phyloP scores from a whole-genome alignment of 768 basidiomycete species.

The Sporobolomyces phaffii region DNA sequence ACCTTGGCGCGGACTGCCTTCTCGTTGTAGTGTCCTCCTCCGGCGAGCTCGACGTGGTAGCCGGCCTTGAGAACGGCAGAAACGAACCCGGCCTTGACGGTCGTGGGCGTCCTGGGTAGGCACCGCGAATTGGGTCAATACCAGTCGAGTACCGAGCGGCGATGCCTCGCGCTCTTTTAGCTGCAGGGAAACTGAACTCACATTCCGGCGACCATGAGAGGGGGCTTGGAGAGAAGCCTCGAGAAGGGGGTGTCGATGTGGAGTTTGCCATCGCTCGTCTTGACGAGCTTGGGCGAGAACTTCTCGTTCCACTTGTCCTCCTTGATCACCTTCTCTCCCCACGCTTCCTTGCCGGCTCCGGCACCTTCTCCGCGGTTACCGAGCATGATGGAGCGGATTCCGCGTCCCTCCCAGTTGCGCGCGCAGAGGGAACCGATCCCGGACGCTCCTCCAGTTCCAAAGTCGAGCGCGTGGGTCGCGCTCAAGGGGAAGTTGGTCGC shows the following conservation, averaged over 20 bases:
- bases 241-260: slow-evolving; percentile 96
- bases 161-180: too few relatives aligned
- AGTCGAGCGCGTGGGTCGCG: slow-evolving; percentile 91
- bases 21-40: slow-evolving; percentile 93
- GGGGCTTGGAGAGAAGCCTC: slow-evolving; percentile 88
- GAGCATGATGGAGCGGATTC: slow-evolving; percentile 78
- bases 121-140: too few relatives aligned
- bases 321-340: slow-evolving; percentile 58
- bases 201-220: slow-evolving; percentile 99
- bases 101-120: slow-evolving; percentile 64
- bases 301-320: slow-evolving; percentile 91
- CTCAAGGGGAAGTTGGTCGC: slow-evolving; percentile 83
- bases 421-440: slow-evolving; percentile 89
- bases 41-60: slow-evolving; percentile 93
- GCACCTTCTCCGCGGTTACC: slow-evolving; percentile 87
- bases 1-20: slow-evolving; percentile 82
- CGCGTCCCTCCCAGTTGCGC: slow-evolving; percentile 85
- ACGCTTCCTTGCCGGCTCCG: slow-evolving; percentile 66
- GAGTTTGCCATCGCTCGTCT: slow-evolving; percentile 85
- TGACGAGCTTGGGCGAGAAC: slow-evolving; percentile 75
- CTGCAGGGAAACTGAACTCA: too few relatives aligned
- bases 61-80: slow-evolving; percentile 86
- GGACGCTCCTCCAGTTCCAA: slow-evolving; percentile 88
- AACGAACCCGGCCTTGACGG: slow-evolving; percentile 92
- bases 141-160: too few relatives aligned